Evolutionary conservation across 495 filamentous ascomycete genomes (phyloP).

Genomic region (Neurospora sp.): DNA sequence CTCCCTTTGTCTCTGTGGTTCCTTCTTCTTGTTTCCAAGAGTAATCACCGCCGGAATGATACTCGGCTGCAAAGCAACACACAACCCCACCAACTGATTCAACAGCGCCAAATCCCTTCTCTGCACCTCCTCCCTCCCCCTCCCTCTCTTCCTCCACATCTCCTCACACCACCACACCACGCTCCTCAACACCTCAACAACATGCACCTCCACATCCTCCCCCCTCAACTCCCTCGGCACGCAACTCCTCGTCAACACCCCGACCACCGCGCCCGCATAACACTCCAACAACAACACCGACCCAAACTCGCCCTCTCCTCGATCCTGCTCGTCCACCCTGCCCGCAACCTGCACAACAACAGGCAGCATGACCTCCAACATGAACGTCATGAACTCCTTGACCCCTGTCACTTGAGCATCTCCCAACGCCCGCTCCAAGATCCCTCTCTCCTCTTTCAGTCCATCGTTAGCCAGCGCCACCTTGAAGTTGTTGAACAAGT

Average conservation of each 20-base stretch:
- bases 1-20: neutral
- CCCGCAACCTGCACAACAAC: conserved; percentile 23
- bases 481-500: conserved; percentile 41
- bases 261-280: conserved; percentile 24
- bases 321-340: neutral
- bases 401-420: neutral
- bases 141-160: neutral
- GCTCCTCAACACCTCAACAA: conserved; percentile 9
- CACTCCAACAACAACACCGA: conserved; percentile 29
- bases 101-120: neutral
- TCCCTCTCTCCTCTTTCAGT: conserved; percentile 26
- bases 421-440: conserved; percentile 11
- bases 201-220: conserved; percentile 13
- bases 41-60: neutral
- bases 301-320: neutral
- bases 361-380: conserved; percentile 33
- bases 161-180: conserved; percentile 11
- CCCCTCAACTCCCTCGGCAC: conserved; percentile 17
- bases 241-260: conserved; percentile 11
- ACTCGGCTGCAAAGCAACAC: neutral
- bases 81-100: neutral
- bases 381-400: conserved; percentile 33
- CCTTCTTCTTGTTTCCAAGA: neutral
- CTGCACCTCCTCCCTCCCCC: neutral
- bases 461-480: conserved; percentile 32